Base-by-base conservation (phyloP, 495 filamentous ascomycete species). In the Daldinia caldariorum region DNA sequence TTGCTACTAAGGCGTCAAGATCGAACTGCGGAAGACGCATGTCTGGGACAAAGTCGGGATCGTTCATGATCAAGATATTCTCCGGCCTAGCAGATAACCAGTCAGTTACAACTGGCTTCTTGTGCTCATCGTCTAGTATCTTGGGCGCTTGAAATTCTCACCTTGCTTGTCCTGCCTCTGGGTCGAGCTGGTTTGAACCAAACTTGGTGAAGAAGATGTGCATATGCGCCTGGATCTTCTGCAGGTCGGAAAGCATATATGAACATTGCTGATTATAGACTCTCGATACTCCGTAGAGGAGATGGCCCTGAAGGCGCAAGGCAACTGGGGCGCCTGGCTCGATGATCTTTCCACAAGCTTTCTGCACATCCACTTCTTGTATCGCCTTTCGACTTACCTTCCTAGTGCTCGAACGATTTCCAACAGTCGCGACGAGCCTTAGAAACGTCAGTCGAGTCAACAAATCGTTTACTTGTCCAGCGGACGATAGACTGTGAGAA, bases 351-450 rank as follows among this genome's bases (percentile, higher is more conserved):
- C 89, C 84, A 77, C 94, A 97, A 61, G 94, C 94, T 67, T 90
- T 94, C 16, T 87, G 84, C 8, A 99, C 88, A 72, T 98, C 85
- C 54, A 99, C 95, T 10, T 92, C 89, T 47, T 92, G 85, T 64
- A 99, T 97, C 10, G 92, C 90, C 76, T 94, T 97, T n/a, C 91
- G 86, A 37, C 89, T 91, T 56, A 99, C 84, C 74, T 89, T 92
- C 71, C 85, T 89, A 29, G 88, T 83, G n/a, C 84, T 85, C 2
- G 69, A 72, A 5, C 89, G 91, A 63, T 88, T 90, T 7, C 92
- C 88, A 20, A 97, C 85, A 1, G 95, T 99, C 55, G 95, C 96
- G 35, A 97, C 90, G 7, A 99, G 86, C 95, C 94, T 97, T 26
- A 13, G 18, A 61, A 26, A 51, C 45, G 58, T 66, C 39, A 29